Evolutionary conservation across 495 filamentous ascomycete species (phyloP), one percentile per base, ranked within the genome.

Genomic region (Hypoxylon fuscum): DNA sequence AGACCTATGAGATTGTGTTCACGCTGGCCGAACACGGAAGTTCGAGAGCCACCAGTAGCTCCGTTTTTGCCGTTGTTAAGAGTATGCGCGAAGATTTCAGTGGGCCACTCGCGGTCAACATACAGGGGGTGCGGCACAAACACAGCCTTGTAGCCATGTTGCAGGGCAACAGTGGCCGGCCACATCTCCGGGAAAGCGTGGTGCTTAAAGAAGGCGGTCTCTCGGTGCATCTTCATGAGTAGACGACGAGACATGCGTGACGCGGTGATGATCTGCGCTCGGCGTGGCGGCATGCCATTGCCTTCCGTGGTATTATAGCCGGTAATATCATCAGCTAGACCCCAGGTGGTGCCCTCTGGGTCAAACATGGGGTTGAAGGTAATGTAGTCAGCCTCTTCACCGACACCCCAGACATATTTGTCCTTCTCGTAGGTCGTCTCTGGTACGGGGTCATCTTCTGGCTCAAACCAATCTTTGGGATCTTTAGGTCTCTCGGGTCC

Each of bases 131-230:
- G 95, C 1, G 95, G 95, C 10, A 88, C 92, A 67, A 88, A 97
- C 18, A 98, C 95, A 41, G 91, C 95, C 76, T 98, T 98, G 79
- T 91, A 86, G 9, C 95, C 95, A 70, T 98, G 95, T 49, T 98
- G 96, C 2, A 98, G 81, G 6, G 93, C 90, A 3, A 87, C 82
- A 0, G 90, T 91, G 14, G 89, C 89, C 0, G 93, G 89, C 90
- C 90, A 97, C 93, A 97, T 97, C 73, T 98, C 95, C 0, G 91
- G 90, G 77, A 96, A 98, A 76, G 95, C 93, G 62, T 88, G 89
- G 75, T 94, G 94, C 47, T 89, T 90, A 49, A 88, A 81, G 65
- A 90, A 82, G 2, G 83, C 84, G 18, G 90, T 96, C 69, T 97
- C 93, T 51, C 83, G 81, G 77, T 98, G 95, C 95, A 98, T 98